Evolutionary conservation across 2,329 filamentous ascomycete species (phyloP), one percentile per base, ranked within the genome.

Genomic region (Neoarthrinium moseri): DNA sequence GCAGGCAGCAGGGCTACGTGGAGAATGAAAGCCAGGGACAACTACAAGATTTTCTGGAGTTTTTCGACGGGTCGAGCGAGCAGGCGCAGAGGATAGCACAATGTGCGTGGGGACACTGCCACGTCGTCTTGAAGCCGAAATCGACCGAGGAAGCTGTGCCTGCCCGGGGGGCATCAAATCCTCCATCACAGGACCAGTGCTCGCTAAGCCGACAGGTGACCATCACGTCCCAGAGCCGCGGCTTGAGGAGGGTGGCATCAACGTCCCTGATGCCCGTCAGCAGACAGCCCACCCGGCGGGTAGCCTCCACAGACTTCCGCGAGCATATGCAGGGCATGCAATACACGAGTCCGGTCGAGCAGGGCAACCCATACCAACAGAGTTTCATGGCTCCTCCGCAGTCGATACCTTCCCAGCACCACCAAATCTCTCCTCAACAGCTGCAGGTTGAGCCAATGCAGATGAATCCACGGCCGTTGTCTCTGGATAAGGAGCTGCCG

Each of bases 21-120:
- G 80, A 85, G 59, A 81, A 81, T 45, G 81, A 84, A 59, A 81
- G 75, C 48, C 76, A 77, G 6, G 81, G 82, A 11, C 79, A 83
- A 51, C 65, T 86, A 8, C 79, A 84, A 57, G 83, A 85, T 55
- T 73, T 83, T 6, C 72, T 86, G 21, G 83, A 86, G 56, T 83
- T 83, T 56, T 85, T 84, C 56, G 81, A 77, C 5, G 74, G 78
- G 29, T 72, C 77, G 26, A 75, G 73, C 39, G 72, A 77, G 40
- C 78, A 82, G 51, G 77, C 80, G 0, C 71, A 78, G 49, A 74
- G 71, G 53, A 72, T 86, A 35, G 78, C 81, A 11, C 70, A 73
- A 43, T 69, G 80, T 43, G 82, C 81, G 4, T 83, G 51, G 60
- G 65, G 30, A 39, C 69, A 55, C 52, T 67, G 55, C 13, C 61